Evolutionary conservation across 345 rosid genomes (phyloP), one percentile per base, ranked within the genome.

Genomic region (Melaleuca alternifolia): DNA sequence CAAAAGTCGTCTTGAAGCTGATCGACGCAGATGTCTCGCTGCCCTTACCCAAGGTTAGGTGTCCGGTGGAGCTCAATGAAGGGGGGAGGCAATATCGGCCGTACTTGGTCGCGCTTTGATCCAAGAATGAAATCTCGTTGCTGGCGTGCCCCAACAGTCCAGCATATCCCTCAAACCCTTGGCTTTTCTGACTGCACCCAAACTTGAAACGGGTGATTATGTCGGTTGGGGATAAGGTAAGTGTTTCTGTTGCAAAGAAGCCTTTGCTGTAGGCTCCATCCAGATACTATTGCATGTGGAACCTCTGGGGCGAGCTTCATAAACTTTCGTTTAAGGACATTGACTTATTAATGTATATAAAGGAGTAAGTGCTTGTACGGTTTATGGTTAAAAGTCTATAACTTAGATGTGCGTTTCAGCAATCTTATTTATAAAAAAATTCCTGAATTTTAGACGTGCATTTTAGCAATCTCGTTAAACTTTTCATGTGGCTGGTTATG

Each of bases 111-210:
- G 11, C 10, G 44, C 86, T 77, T 65, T 91, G 92, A 13, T 59
- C 56, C 37, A 85, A 20, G 4, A 89, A 56, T 10, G 90, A 82
- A 26, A 11, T 21, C 0, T 5, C 46, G 15, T 52, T 54, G 33
- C 46, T 61, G 8, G 90, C 87, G 21, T 86, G 56, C 20, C 88
- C 92, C 14, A 91, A 12, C 10, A 91, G 37, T 23, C 90, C 90
- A 2, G 48, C 83, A 8, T 84, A 89, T 14, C 53, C 44, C 13
- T 61, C 86, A 50, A 88, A 10, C 15, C 57, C 84, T 7, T 20
- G 53, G 23, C 26, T 86, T 15, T 85, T 76, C 53, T 87, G 87
- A 77, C 84, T 54, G 54, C 92, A 88, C 6, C 92, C 92, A 14
- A 89, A 87, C 9, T 56, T 20, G 41, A 91, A 89, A 37, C 37